Conservation (phyloP, 2,329 filamentous ascomycete genomes). For the Pseudogymnoascus sp. region DNA sequence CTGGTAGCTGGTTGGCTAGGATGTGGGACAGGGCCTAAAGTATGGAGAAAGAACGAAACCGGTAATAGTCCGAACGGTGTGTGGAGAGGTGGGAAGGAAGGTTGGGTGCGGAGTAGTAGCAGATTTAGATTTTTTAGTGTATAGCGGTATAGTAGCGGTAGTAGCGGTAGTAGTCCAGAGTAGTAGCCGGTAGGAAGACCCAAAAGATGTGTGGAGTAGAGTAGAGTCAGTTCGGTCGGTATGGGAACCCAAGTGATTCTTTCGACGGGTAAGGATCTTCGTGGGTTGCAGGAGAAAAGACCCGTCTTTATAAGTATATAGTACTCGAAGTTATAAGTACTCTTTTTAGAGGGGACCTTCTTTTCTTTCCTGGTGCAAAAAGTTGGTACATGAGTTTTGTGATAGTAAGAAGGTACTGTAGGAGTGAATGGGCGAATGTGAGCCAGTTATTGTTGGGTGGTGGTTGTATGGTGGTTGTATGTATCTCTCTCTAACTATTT, state of each 20-base stretch:
- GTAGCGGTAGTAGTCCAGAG: not conserved
- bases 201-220: not conserved
- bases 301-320: not conserved
- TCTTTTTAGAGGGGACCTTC: not conserved
- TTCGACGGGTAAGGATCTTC: not conserved
- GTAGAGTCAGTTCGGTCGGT: not conserved
- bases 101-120: not conserved
- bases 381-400: not conserved
- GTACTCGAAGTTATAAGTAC: not conserved
- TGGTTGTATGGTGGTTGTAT: not conserved
- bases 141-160: not conserved
- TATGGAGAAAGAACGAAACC: not conserved
- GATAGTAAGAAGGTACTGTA: no score
- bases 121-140: not conserved
- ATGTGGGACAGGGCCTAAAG: not conserved
- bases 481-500: not conserved
- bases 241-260: not conserved
- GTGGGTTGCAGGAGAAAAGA: not conserved
- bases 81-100: not conserved
- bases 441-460: no score
- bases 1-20: conserved; percentile 2
- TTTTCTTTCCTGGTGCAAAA: not conserved
- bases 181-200: not conserved
- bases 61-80: conserved; percentile 1
- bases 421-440: not conserved